Base-by-base conservation (phyloP, 2,329 filamentous ascomycete species). In the Cryphonectria radicalis region DNA sequence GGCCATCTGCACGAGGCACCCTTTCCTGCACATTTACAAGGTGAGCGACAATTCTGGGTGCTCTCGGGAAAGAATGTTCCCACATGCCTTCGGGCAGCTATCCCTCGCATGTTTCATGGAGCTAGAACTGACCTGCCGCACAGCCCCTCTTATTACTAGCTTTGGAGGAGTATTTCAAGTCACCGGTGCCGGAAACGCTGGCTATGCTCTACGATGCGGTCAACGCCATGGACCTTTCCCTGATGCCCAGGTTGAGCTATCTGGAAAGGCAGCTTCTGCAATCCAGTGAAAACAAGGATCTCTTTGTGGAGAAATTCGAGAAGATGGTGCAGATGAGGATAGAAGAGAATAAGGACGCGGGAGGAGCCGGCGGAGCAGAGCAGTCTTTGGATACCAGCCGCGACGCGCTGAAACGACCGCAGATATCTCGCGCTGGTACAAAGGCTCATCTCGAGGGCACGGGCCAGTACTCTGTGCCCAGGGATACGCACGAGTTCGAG, bases 11-110 rank as follows among this genome's bases (percentile, higher is more conserved):
- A 99, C 96, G 10, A 88, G 96, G 60, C 96, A 99, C 84, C 95
- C 96, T 3, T 99, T 99, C 81, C 84, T 99, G 75, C 96, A 99
- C 82, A 99, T 99, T 74, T 99, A 99, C 85, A 99, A 99, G 88
- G 93, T 63, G 32, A 63, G 66, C 42, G 22, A 14, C 28, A 17
- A 17, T 25, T 17, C 13, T 62, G 25, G 7, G n/a, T n/a, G 57
- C 13, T 25, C 0, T 42, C 37, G 42, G 13, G 22, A 10, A n/a
- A 22, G 7, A 6, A 40, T 11, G 42, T 92, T 67, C 68, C 69
- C 72, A 11, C 40, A 46, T 46, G 17, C 3, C 35, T n/a, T 46
- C 13, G 14, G 25, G 19, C 53, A 37, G 28, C 57, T 37, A 8
- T 35, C 57, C 37, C 28, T 13, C 14, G 22, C n/a, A 55, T 22